Evolutionary conservation across 23 red algal genomes (phyloP), one percentile per base, ranked within the genome.

Genomic region (Gracilaria caudata): DNA sequence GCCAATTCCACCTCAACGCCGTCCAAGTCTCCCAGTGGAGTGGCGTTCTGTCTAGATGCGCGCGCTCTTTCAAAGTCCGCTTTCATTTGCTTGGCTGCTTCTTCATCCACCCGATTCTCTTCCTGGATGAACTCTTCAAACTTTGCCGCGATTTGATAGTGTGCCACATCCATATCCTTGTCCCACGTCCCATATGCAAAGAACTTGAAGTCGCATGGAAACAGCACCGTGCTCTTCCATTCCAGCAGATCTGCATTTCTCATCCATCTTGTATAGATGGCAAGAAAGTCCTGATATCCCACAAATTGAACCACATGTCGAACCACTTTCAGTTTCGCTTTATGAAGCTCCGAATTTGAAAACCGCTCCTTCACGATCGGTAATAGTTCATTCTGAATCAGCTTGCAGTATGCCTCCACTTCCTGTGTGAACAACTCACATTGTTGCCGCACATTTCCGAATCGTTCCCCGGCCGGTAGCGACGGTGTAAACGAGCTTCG

Each of bases 191-290:
- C 59, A 46, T 93, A 93, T 37, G 90, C 72, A 44, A 86, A 84
- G 51, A 80, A 93, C 35, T 79, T 86, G 32, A 86, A 93, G 51
- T 93, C 90, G 21, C 71, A 64, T 32, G 70, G 90, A 53, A 93
- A 70, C 74, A 93, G 57, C 23, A 93, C 60, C 39, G 45, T 93
- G 14, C 49, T 81, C 46, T 86, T 86, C 80, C 80, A 93, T 78
- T 93, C 90, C 72, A 84, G 57, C 28, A 86, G 73, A 24, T 85
- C 81, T 51, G 68, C 74, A 19, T 32, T 11, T 53, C 80, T 51
- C 90, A 93, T 93, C 90, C 90, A 93, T 78, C 90, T 75, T n/a
- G 90, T 93, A 41, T 86, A 86, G 36, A 93, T 64, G 51, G 82
- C 82, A 19, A 93, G 56, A 65, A 86, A 86, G 64, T 93, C 90